Conservation (phyloP, 2,329 filamentous ascomycete species). For the Diaporthe eres region DNA sequence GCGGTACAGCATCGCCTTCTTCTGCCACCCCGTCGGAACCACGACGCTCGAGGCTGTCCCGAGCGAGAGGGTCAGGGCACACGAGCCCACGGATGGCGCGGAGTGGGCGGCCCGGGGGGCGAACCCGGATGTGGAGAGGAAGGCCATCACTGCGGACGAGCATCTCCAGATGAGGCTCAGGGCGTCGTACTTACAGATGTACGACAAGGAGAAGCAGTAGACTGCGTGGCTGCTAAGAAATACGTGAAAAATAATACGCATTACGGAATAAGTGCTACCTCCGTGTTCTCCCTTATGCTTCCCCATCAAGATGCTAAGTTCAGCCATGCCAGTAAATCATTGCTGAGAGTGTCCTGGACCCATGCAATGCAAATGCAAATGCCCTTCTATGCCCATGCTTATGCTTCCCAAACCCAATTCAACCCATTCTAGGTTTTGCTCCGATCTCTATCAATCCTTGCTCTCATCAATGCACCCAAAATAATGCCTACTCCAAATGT, state of each 20-base stretch:
- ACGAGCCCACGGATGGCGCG: constrained; percentile 47
- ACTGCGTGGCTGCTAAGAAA: background rate
- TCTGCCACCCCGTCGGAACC: constrained; percentile 73
- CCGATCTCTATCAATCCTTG: background rate
- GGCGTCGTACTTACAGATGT: constrained; percentile 71
- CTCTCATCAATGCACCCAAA: constrained; percentile 43
- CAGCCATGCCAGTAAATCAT: constrained; percentile 5
- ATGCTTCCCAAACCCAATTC: constrained; percentile 27
- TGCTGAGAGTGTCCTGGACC: background rate
- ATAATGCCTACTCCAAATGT: constrained; percentile 47
- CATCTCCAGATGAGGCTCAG: constrained; percentile 73
- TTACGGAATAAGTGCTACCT: background rate
- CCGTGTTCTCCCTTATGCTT: background rate
- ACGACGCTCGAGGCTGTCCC: constrained; percentile 71
- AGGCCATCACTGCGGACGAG: constrained; percentile 74
- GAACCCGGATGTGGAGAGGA: constrained; percentile 66
- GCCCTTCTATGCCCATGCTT: constrained; percentile 4
- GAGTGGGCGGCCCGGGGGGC: constrained; percentile 39
- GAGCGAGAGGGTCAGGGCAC: constrained; percentile 66
- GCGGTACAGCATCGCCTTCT: constrained; percentile 77
- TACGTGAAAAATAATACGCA: background rate
- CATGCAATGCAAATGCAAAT: constrained; percentile 23
- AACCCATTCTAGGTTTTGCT: background rate
- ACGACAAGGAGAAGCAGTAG: constrained; percentile 51
- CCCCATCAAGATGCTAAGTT: constrained; percentile 2